Base-by-base conservation (phyloP, 2,329 filamentous ascomycete genomes). In the Fusarium virguliforme region DNA sequence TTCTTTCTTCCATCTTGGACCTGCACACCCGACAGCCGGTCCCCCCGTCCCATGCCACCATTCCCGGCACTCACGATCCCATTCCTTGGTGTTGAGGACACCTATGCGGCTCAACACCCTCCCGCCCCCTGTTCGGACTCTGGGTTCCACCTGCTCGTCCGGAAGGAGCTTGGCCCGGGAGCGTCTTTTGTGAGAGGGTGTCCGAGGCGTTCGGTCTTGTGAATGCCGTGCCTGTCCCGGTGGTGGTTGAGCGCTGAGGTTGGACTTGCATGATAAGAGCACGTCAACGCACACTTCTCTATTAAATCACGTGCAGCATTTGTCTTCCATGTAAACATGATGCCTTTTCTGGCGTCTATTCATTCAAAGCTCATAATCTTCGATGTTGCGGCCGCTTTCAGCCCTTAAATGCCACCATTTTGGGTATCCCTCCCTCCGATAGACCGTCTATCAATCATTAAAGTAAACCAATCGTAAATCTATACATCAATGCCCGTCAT, bases 401-500 rank as follows among this genome's bases (percentile, higher is more conserved):
- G 30, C 50, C 62, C 46, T 63, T 26, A 57, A 43, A 58, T 22
- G 57, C 35, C 28, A 40, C 46, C 37, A n/a, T 60, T 57, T 59
- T 56, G 69, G 74, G 74, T 76, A 76, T 76, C 68, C 54, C 43
- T 64, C 66, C 35, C 59, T 58, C 62, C 61, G 15, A 12, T 63
- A 58, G 48, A 57, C 48, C 60, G 40, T 54, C 32, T 54, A 18
- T 62, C 54, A 60, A 40, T 57, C 40, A 40, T 57, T n/a, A 24
- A 50, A 30, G 26, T 18, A 56, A 62, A 18, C 18, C 18, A 55
- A 51, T 26, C 46, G 38, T 53, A 60, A 55, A 58, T 26, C 59
- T 55, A 76, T 48, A 51, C 43, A 37, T 76, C 74, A 64, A 77
- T 77, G 15, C 76, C 76, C 18, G 73, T 75, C 75, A 77, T 77